Evolutionary conservation across 805 yeast species (phyloP).

Genomic region (Metschnikowia aberdeeniae): DNA sequence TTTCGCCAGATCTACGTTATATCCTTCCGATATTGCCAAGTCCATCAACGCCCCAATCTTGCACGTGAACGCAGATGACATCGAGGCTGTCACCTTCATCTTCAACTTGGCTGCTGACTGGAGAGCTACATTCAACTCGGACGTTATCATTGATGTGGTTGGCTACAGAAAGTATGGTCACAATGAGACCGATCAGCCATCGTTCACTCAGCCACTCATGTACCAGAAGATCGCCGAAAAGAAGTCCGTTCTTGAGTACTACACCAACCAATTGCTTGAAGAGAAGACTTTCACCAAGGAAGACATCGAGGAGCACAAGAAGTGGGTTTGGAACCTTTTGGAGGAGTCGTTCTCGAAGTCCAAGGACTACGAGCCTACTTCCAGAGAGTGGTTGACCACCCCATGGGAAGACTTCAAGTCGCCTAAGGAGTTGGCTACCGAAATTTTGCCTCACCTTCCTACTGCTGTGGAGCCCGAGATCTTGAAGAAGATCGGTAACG

Average conservation of each 20-base stretch:
- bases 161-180: conserved; percentile 99
- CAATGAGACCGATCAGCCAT: conserved; percentile 99
- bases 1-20: conserved; percentile 94
- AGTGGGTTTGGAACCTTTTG: conserved; percentile 94
- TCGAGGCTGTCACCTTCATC: conserved; percentile 86
- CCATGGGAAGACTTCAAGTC: conserved; percentile 99
- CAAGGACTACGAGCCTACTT: conserved; percentile 84
- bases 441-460: conserved; percentile 92
- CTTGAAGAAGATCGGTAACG: conserved; percentile 73
- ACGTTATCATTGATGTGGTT: conserved; percentile 93
- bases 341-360: conserved; percentile 88
- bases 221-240: conserved; percentile 86
- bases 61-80: conserved; percentile 99
- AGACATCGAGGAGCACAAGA: conserved; percentile 92
- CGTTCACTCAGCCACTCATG: conserved; percentile 98
- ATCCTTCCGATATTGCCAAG: conserved; percentile 97
- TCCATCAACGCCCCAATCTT: conserved; percentile 96
- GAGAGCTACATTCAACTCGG: conserved; percentile 95
- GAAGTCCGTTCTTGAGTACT: conserved; percentile 83
- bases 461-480: conserved; percentile 75
- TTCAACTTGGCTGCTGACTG: conserved; percentile 98
- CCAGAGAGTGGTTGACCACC: conserved; percentile 96
- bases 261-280: conserved; percentile 68
- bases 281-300: conserved; percentile 89
- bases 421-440: conserved; percentile 94